phyloP scores from a whole-genome alignment of 208 protist species.

The Acanthamoeba royreba region DNA sequence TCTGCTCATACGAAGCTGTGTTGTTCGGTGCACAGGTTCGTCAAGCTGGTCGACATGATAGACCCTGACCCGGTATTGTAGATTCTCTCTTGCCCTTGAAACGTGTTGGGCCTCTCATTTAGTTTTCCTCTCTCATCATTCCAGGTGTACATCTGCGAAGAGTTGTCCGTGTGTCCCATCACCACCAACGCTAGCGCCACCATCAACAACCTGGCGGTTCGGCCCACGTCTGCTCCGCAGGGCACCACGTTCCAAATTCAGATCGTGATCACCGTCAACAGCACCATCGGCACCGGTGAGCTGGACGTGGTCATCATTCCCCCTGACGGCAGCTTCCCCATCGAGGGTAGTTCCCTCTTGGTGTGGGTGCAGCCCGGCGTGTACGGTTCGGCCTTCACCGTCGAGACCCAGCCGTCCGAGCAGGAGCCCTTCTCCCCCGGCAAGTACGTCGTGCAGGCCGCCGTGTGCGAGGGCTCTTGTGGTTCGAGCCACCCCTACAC shows the following conservation, averaged over 20 bases:
- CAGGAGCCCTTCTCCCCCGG: constrained; percentile 50
- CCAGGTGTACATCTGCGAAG: constrained; percentile 56
- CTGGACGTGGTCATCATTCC: constrained; percentile 38
- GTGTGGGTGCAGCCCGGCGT: constrained; percentile 32
- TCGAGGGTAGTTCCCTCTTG: constrained; percentile 50
- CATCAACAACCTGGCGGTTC: constrained; percentile 15
- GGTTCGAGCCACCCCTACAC: constrained; percentile 57
- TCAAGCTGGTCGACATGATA: constrained; percentile 21
- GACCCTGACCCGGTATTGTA: neutral
- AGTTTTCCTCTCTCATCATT: neutral
- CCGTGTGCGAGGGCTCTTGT: constrained; percentile 66
- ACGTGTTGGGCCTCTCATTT: neutral
- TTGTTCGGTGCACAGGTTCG: neutral
- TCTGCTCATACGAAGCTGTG: neutral
- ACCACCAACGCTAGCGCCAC: constrained; percentile 19
- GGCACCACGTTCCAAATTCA: constrained; percentile 53
- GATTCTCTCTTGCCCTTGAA: neutral
- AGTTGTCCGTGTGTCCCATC: constrained; percentile 55
- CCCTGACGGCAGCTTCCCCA: neutral
- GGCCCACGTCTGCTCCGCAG: constrained; percentile 44
- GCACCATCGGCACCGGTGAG: constrained; percentile 65
- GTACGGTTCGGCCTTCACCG: constrained; percentile 20
- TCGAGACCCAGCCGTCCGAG: constrained; percentile 56
- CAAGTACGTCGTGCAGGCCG: constrained; percentile 46
- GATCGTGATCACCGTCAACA: constrained; percentile 34